Conservation (phyloP, 352 stramenopile species). For the Globisporangium nagaii region DNA sequence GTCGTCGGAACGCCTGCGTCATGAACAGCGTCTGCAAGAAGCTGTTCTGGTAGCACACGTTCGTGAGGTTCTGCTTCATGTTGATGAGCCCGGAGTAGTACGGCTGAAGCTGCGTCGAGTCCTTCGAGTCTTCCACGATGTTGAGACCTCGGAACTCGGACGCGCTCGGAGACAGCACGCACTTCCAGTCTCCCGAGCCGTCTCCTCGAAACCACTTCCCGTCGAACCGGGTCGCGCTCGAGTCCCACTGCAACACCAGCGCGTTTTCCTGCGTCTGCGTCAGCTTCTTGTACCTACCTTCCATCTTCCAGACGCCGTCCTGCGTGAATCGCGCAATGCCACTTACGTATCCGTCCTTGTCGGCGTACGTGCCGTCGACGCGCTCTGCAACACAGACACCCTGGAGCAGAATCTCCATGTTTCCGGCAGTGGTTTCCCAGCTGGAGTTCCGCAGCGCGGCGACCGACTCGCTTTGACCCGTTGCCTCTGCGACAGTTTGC, state of each 20-base stretch:
- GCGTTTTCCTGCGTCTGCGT: constrained; percentile 69
- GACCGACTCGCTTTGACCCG: constrained; percentile 23
- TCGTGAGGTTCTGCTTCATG: constrained; percentile 88
- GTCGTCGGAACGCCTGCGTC: constrained; percentile 74
- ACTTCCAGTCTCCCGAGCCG: constrained; percentile 78
- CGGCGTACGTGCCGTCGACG: constrained; percentile 64
- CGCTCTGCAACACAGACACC: constrained; percentile 55
- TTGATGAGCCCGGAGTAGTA: constrained; percentile 85
- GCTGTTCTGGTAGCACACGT: constrained; percentile 90
- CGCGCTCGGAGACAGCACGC: constrained; percentile 35
- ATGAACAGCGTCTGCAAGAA: constrained; percentile 87
- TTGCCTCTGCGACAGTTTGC: constrained; percentile 30
- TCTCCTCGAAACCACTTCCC: constrained; percentile 85
- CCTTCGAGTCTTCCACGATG: constrained; percentile 25
- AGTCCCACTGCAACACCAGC: constrained; percentile 60
- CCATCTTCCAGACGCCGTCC: constrained; percentile 59
- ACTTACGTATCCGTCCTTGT: constrained; percentile 61
- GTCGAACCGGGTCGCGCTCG: constrained; percentile 49
- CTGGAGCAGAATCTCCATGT: constrained; percentile 37
- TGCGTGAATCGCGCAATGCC: constrained; percentile 44
- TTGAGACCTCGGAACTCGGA: constrained; percentile 68
- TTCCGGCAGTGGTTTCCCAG: constrained; percentile 74
- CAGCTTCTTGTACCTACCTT: constrained; percentile 65
- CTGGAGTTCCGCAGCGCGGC: constrained; percentile 23
- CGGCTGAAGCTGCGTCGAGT: constrained; percentile 37